Evolutionary conservation across 805 yeast genomes (phyloP).

Genomic region (Hemisphaericaspora nanyangensis): DNA sequence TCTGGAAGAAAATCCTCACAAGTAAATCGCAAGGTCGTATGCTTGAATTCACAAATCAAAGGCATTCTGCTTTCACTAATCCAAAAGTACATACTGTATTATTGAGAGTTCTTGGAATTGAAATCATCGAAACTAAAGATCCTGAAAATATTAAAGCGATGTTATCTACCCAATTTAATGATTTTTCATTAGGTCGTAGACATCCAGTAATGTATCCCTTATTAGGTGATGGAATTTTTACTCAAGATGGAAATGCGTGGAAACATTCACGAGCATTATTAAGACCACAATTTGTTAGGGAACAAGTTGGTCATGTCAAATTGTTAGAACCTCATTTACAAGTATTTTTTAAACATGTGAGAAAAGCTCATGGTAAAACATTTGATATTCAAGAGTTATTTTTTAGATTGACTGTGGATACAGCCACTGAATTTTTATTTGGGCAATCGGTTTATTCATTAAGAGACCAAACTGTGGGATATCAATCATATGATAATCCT

Average conservation of each 20-base stretch:
- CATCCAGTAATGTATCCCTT: slow-evolving; percentile 34
- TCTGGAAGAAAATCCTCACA: slow-evolving; percentile 9
- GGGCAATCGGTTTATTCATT: slow-evolving; percentile 37
- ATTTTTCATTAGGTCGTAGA: slow-evolving; percentile 36
- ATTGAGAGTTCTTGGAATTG: slow-evolving; percentile 15
- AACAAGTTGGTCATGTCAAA: slow-evolving; percentile 38
- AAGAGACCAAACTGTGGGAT: slow-evolving; percentile 21
- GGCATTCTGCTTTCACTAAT: slow-evolving; percentile 9
- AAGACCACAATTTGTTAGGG: slow-evolving; percentile 43
- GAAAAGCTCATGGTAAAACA: slow-evolving; percentile 17
- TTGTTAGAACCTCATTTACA: slow-evolving; percentile 40
- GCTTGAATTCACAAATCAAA: slow-evolving; percentile 14
- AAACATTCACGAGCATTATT: slow-evolving; percentile 42
- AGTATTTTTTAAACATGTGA: slow-evolving; percentile 27
- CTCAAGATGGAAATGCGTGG: slow-evolving; percentile 42
- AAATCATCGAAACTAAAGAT: slow-evolving; percentile 25
- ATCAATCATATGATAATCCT: too few relatives aligned
- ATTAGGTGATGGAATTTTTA: slow-evolving; percentile 42
- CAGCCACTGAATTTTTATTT: slow-evolving; percentile 40
- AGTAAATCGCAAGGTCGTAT: slow-evolving; percentile 16
- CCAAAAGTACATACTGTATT: slow-evolving; percentile 9
- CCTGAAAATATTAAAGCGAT: slow-evolving; percentile 42
- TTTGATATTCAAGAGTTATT: slow-evolving; percentile 39
- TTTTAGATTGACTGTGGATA: slow-evolving; percentile 37
- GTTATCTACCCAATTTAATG: slow-evolving; percentile 40